Evolutionary conservation across 129 eudicot genomes (phyloP).

Genomic region (Helichrysum umbraculigerum): DNA sequence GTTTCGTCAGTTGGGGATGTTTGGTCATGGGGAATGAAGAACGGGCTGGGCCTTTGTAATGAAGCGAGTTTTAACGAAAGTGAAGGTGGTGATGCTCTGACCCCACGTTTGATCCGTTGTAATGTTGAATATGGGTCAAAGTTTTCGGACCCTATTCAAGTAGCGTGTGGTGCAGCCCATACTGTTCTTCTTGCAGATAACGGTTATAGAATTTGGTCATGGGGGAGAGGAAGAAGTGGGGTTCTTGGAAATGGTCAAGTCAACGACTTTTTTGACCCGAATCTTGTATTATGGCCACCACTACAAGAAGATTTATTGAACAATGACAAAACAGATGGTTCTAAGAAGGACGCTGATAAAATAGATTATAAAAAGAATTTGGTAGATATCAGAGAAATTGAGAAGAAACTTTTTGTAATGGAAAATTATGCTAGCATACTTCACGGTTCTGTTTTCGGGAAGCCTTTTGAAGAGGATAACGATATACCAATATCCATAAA

Average conservation of each 20-base stretch:
- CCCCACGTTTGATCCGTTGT: slow-evolving; percentile 46
- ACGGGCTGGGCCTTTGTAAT: slow-evolving; percentile 82
- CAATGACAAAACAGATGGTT: background rate
- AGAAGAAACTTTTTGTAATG: slow-evolving; percentile 43
- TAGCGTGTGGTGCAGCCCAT: slow-evolving; percentile 96
- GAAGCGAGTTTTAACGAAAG: slow-evolving; percentile 56
- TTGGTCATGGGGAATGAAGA: slow-evolving; percentile 99
- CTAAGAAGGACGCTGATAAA: slow-evolving; percentile 8
- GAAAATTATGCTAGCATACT: slow-evolving; percentile 74
- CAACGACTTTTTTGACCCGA: slow-evolving; percentile 26
- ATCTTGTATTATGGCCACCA: slow-evolving; percentile 75
- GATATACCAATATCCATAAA: slow-evolving; percentile 54
- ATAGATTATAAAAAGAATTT: slow-evolving; percentile 14
- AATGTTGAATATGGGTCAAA: slow-evolving; percentile 41
- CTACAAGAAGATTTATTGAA: slow-evolving; percentile 36
- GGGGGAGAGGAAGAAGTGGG: slow-evolving; percentile 41
- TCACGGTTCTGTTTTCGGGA: slow-evolving; percentile 71
- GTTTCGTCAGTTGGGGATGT: slow-evolving; percentile 90
- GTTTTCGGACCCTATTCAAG: slow-evolving; percentile 55
- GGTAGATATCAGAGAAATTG: slow-evolving; percentile 24
- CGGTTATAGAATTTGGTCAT: slow-evolving; percentile 80
- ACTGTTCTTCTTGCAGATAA: slow-evolving; percentile 66
- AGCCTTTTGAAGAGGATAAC: slow-evolving; percentile 53
- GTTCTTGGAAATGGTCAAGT: slow-evolving; percentile 80
- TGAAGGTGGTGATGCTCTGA: slow-evolving; percentile 75